Percentiles rank a stretch among this genome's conserved stretches.
Conservation (phyloP, 192 early-diverging fungal genomes). For the Rhizophagus sp. region DNA sequence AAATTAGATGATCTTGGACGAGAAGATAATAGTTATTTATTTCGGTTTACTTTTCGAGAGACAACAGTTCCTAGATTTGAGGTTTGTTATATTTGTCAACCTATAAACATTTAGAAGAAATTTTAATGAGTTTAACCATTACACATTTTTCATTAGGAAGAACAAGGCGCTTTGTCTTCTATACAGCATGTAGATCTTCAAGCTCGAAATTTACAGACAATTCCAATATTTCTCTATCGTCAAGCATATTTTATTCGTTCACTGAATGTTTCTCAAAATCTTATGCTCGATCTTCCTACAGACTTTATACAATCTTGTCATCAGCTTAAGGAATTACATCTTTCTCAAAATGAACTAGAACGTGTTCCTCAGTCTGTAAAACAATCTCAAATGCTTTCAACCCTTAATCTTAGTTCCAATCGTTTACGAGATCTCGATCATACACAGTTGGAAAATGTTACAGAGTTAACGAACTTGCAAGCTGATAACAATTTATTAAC, state of each 20-base stretch:
- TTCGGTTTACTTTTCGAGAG: slow-evolving; percentile 73
- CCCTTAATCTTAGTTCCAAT: slow-evolving; percentile 80
- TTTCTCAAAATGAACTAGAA: slow-evolving; percentile 71
- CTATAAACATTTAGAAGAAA: neutral
- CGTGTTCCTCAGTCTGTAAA: slow-evolving; percentile 68
- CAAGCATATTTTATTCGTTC: slow-evolving; percentile 71
- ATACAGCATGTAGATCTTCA: slow-evolving; percentile 72
- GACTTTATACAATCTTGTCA: slow-evolving; percentile 81
- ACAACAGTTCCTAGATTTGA: slow-evolving; percentile 52
- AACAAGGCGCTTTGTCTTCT: slow-evolving; percentile 39
- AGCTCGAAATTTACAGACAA: slow-evolving; percentile 69
- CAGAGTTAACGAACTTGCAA: slow-evolving; percentile 59
- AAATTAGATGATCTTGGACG: slow-evolving; percentile 76
- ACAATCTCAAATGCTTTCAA: slow-evolving; percentile 62
- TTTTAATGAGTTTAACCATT: neutral
- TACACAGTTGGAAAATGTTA: slow-evolving; percentile 63
- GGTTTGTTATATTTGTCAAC: slow-evolving; percentile 36
- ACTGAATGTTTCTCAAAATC: slow-evolving; percentile 83
- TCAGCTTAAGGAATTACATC: slow-evolving; percentile 63
- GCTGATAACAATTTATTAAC: slow-evolving; percentile 76
- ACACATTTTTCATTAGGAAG: slow-evolving; percentile 33
- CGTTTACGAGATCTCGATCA: slow-evolving; percentile 65
- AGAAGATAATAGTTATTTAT: slow-evolving; percentile 85
- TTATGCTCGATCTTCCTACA: slow-evolving; percentile 76
- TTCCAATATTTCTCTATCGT: slow-evolving; percentile 76